A percentile compares a stretch with the other conserved stretches of the same genome.
phyloP scores from a whole-genome alignment of 2,329 filamentous ascomycete genomes.

The Didymellaceae sp. region DNA sequence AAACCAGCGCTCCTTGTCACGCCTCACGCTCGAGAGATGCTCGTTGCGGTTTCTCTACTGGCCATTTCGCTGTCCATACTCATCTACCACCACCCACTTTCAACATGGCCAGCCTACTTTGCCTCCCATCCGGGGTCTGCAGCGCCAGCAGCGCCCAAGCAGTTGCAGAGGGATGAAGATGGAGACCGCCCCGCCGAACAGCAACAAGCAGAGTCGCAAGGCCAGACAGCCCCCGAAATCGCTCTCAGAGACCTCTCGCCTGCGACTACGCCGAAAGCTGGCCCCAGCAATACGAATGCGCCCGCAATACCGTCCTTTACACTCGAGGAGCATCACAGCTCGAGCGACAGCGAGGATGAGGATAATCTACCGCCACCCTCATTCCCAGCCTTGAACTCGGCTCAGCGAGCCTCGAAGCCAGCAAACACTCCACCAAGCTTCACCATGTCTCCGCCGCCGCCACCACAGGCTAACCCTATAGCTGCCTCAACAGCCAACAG shows the following conservation, averaged over 20 bases:
- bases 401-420: slow-evolving; percentile 50
- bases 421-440: slow-evolving; percentile 16
- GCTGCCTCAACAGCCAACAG: slow-evolving; percentile 26
- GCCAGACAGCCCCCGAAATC: slow-evolving; percentile 3
- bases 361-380: slow-evolving; percentile 50
- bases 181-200: slow-evolving; percentile 20
- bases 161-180: slow-evolving; percentile 26
- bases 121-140: slow-evolving; percentile 16
- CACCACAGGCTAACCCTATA: slow-evolving; percentile 19
- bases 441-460: slow-evolving; percentile 27
- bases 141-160: slow-evolving; percentile 20
- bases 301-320: slow-evolving; percentile 45
- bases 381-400: slow-evolving; percentile 56
- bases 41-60: slow-evolving; percentile 47
- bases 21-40: slow-evolving; percentile 40
- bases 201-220: slow-evolving; percentile 24
- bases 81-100: slow-evolving; percentile 45
- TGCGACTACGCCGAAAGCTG: slow-evolving; percentile 44
- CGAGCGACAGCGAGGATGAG: slow-evolving; percentile 37
- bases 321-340: slow-evolving; percentile 43
- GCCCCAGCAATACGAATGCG: slow-evolving; percentile 20
- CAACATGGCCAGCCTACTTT: slow-evolving; percentile 42
- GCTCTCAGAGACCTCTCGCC: slow-evolving; percentile 26
- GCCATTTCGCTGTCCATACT: slow-evolving; percentile 47
- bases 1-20: slow-evolving; percentile 2